Base-by-base conservation (phyloP, 805 yeast species). In the Grigorovia jiainica region DNA sequence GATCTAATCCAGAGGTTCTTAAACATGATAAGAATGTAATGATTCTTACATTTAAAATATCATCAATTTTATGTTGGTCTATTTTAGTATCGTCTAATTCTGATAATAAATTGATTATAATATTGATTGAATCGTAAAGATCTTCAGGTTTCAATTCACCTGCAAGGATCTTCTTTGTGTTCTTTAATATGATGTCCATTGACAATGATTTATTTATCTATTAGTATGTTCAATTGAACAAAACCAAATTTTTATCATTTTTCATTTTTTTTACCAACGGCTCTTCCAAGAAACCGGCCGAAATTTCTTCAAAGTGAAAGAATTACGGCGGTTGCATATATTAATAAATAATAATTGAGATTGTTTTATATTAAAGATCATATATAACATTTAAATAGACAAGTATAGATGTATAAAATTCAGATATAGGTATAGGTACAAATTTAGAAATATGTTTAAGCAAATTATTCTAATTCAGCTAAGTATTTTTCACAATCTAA, bases 401-500 rank as follows among this genome's bases (percentile, higher is more conserved):
- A n/a, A n/a, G n/a, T n/a, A n/a, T n/a, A n/a, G n/a, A n/a, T n/a
- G n/a, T n/a, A n/a, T n/a, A n/a, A n/a, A n/a, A n/a, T n/a, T n/a
- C n/a, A n/a, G n/a, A n/a, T n/a, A n/a, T n/a, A n/a, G n/a, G n/a
- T n/a, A n/a, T n/a, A n/a, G n/a, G n/a, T n/a, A n/a, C n/a, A n/a
- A n/a, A n/a, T n/a, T n/a, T n/a, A n/a, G n/a, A n/a, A n/a, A n/a
- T n/a, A n/a, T n/a, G n/a, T n/a, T n/a, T n/a, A 27, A 10, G 3
- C 16, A 27, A 25, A 3, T 27, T 13, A 27, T 44, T 69, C 72
- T 42, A 58, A 54, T 52, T 84, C 94, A 36, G 90, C 68, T 47
- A 89, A 63, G 64, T 73, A 83, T 64, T 78, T 82, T 70, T 89
- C 97, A 59, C 90, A 86, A 58, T 92, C 97, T 47, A 92, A 75